phyloP scores from a whole-genome alignment of 2,329 filamentous ascomycete species.

The Graphilbum ipis-grandicollis region DNA sequence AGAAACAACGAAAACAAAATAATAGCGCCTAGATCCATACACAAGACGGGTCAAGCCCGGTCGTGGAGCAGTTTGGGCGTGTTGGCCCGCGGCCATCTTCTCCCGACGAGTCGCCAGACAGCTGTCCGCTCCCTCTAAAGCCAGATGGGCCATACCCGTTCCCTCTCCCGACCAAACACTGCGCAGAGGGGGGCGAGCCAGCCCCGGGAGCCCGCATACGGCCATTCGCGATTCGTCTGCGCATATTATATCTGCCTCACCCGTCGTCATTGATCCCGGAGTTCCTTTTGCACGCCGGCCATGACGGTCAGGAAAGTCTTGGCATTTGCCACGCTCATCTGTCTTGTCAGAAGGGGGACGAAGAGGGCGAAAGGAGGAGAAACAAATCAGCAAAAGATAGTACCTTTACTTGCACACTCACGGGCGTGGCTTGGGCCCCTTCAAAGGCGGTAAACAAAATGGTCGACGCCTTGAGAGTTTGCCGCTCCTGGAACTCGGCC shows the following conservation, averaged over 20 bases:
- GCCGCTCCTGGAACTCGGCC: constrained; percentile 64
- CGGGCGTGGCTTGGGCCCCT: constrained; percentile 32
- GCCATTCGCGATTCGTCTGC: not conserved
- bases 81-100: too few relatives aligned
- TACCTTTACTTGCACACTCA: constrained; percentile 46
- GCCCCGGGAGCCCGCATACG: not conserved
- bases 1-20: not conserved
- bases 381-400: constrained; percentile 7
- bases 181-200: too few relatives aligned
- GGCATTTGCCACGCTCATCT: constrained; percentile 37
- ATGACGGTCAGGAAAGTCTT: constrained; percentile 34
- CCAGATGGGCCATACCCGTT: too few relatives aligned
- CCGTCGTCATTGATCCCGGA: constrained; percentile 15
- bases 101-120: too few relatives aligned
- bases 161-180: too few relatives aligned
- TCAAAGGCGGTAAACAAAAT: constrained; percentile 51
- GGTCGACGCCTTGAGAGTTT: constrained; percentile 51
- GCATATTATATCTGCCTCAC: not conserved
- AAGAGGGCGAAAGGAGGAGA: too few relatives aligned
- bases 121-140: too few relatives aligned
- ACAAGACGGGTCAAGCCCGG: too few relatives aligned
- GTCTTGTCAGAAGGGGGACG: too few relatives aligned
- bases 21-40: too few relatives aligned
- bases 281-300: constrained; percentile 30
- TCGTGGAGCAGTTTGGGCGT: too few relatives aligned